Base-by-base conservation (phyloP, 2,329 filamentous ascomycete genomes). In the Trichoderma gracile region DNA sequence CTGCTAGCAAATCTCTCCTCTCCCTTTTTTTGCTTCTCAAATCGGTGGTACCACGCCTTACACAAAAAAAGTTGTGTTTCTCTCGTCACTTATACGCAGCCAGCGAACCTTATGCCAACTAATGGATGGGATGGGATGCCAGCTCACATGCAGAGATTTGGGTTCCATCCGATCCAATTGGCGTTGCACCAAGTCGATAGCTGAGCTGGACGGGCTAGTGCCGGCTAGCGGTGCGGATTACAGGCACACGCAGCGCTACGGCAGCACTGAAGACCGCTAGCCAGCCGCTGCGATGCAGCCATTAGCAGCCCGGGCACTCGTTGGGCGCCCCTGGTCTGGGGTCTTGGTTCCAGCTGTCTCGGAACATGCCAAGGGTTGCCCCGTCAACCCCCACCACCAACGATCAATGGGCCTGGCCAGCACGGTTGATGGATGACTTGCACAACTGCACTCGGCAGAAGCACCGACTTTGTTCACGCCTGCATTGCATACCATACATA, bases 311-410 rank as follows among this genome's bases (percentile, higher is more conserved):
- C 7, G n/a, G n/a, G n/a, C n/a, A n/a, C n/a, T 25, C 49, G 12
- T 30, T 21, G 33, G 47, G 15, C 53, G 33, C 47, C 38, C 30
- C 33, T 45, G 33, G 42, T 56, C 30, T 40, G 56, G 42, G 27
- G 47, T 33, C 10, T 5, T 3, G 10, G 33, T 12, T 38, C 33
- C 33, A 38, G 33, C 33, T 59, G 64, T 56, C 50, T 63, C 59
- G 64, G 64, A 56, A 63, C 64, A 56, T 63, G 50, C 58, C 64
- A 49, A 45, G 63, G 64, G 70, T 71, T 71, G 70, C 70, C 69
- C 46, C 53, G 70, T 64, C 69, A 71, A 71, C 69, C 65, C 21
- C 54, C 17, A 47, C 69, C 65, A n/a, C 54, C 17, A 47, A 9
- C 60, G 15, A 38, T 33, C 49, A 42, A 47, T 25, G 3, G 12